Evolutionary conservation across 208 protist genomes (phyloP), one percentile per base, ranked within the genome.

Genomic region (Crithidia mellificae): DNA sequence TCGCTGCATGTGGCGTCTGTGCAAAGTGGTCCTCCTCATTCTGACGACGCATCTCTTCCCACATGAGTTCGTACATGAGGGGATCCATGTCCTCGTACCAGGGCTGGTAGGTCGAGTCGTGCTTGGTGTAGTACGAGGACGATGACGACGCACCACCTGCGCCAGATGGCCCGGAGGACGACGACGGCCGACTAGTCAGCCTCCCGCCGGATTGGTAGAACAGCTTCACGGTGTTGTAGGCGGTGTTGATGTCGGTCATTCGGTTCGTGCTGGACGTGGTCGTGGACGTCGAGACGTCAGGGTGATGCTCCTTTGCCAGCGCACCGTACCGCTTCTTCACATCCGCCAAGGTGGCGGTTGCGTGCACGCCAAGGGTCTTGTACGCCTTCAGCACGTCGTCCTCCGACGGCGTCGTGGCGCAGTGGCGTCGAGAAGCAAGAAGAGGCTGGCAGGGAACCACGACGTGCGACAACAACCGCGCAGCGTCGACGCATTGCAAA

Each of bases 1-100:
- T 75, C 19, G 81, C 78, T 25, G 44, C 17, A 52, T 68, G 43
- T 55, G 46, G 59, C 15, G 63, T 58, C n/a, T 51, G 46, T n/a
- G 29, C 47, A 54, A 82, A 83, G 6, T 39, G 50, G 24, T 82
- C 81, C 43, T 74, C 76, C 12, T 87, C 86, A 29, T 82, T 83
- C 59, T 92, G 90, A 1, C 84, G 81, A 15, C 84, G 79, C 88
- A 96, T 93, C 77, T 96, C 88, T 30, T 94, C 88, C 88, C 91
- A 94, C 86, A 96, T 92, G 74, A 94, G 87, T 57, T 96, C 91
- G 70, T 96, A 96, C 65, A 96, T 77, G 25, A 91, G 75, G 6
- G 88, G 87, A 44, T 92, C 85, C 38, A 95, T 64, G 57, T 95
- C 90, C 55, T 95, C 91, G 63, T 94, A 82, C 83, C 81, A 90